Evolutionary conservation across 2,329 filamentous ascomycete species (phyloP), one percentile per base, ranked within the genome.

Genomic region (Monosporascus sp.): DNA sequence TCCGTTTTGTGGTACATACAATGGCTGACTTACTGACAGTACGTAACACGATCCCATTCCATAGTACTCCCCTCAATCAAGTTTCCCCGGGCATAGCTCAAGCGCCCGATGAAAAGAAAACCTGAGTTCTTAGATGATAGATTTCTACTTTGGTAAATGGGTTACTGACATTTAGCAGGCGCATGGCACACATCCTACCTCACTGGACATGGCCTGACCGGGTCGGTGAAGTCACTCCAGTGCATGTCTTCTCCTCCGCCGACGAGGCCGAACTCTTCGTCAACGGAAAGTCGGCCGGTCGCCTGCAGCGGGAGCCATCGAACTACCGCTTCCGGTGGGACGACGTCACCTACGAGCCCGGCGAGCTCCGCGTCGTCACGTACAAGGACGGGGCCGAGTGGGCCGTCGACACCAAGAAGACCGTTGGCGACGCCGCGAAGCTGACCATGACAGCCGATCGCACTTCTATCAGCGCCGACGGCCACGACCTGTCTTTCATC

Each of bases 171-270:
- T 6, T 5, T 15, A n/a, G 25, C 6, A 46, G 43, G 0, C 65
- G 58, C 2, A 72, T 75, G 64, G 79, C 76, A 3, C 78, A 82
- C 57, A 75, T 82, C 18, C 70, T 82, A 0, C 79, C 79, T 2
- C 79, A 82, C 59, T 82, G 79, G 79, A 80, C 69, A 17, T 83
- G 77, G 76, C 73, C 76, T 0, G 72, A 74, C 17, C 66, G 77
- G 0, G 68, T 70, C 0, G 75, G 76, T 2, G 55, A 73, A 52
- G 67, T 74, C 1, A 82, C 79, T 4, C 79, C 79, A 0, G 77
- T 82, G 1, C 78, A 82, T 57, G 77, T 81, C 0, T 81, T 79
- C 57, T 71, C 77, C 0, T 66, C 73, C 1, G 79, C 67, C 3
- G 76, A 81, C 55, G 76, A 79, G 58, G 79, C 77, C 4, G 79